Evolutionary conservation across 202 grass and related monocot species (phyloP).

Genomic region (Hordeum pubiflorum): DNA sequence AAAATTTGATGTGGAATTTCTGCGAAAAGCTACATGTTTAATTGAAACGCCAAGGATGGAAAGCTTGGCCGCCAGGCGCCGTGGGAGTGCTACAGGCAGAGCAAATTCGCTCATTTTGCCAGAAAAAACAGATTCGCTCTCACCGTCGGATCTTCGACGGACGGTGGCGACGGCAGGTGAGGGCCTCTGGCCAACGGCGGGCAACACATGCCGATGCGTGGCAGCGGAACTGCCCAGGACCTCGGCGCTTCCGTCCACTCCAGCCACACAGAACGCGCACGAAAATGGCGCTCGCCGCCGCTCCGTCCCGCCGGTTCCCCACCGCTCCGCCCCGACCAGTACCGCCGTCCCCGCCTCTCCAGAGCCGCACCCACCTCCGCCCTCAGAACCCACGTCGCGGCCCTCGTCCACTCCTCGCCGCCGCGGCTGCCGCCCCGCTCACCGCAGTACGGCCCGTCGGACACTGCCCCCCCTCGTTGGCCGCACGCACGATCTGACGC

Average conservation of each 20-base stretch:
- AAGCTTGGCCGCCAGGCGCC: neutral
- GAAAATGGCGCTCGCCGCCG: constrained; percentile 35
- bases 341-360: neutral
- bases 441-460: neutral
- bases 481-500: neutral
- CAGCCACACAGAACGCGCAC: neutral
- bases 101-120: too few species aligned
- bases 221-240: neutral
- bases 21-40: neutral
- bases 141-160: neutral
- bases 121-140: neutral
- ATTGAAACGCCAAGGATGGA: neutral
- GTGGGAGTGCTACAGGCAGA: neutral
- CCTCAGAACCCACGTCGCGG: neutral
- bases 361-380: neutral
- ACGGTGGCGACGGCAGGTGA: neutral
- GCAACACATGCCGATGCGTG: neutral
- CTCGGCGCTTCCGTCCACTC: neutral
- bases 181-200: neutral
- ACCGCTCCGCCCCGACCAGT: neutral
- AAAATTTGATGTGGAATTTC: neutral
- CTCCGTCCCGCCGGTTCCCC: constrained; percentile 19
- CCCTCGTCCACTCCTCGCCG: neutral
- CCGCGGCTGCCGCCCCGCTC: neutral
- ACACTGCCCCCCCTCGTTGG: neutral